Evolutionary conservation across 257 asterid genomes (phyloP).

Genomic region (Forsythia suspensa): DNA sequence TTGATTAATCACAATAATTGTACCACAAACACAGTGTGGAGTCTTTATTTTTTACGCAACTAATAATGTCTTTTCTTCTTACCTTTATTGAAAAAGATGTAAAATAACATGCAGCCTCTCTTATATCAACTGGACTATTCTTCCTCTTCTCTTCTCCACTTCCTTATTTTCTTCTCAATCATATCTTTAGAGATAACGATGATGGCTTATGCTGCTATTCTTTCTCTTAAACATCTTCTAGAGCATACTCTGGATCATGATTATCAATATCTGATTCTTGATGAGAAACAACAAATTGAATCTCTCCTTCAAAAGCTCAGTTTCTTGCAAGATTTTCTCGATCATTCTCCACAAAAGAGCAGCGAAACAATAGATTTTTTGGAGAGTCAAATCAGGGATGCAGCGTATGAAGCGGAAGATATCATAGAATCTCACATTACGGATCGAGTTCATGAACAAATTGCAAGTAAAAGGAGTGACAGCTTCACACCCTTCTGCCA

Average conservation of each 20-base stretch:
- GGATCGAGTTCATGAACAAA: not conserved
- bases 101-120: too few relatives aligned
- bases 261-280: not conserved
- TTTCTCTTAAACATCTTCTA: conserved; percentile 12
- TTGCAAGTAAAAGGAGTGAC: not conserved
- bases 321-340: conserved; percentile 1
- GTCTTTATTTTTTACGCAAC: too few relatives aligned
- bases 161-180: too few relatives aligned
- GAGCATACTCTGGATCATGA: not conserved
- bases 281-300: not conserved
- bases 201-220: conserved; percentile 22
- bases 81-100: too few relatives aligned
- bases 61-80: too few relatives aligned
- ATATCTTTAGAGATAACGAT: too few relatives aligned
- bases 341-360: not conserved
- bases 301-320: not conserved
- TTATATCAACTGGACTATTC: too few relatives aligned
- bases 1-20: too few relatives aligned
- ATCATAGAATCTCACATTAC: conserved; percentile 13
- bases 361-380: not conserved
- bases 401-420: conserved; percentile 21
- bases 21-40: too few relatives aligned
- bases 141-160: too few relatives aligned
- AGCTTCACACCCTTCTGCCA: not conserved
- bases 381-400: conserved; percentile 15